Base-by-base conservation (phyloP, 768 basidiomycete genomes). In the Collybiopsis luxurians region DNA sequence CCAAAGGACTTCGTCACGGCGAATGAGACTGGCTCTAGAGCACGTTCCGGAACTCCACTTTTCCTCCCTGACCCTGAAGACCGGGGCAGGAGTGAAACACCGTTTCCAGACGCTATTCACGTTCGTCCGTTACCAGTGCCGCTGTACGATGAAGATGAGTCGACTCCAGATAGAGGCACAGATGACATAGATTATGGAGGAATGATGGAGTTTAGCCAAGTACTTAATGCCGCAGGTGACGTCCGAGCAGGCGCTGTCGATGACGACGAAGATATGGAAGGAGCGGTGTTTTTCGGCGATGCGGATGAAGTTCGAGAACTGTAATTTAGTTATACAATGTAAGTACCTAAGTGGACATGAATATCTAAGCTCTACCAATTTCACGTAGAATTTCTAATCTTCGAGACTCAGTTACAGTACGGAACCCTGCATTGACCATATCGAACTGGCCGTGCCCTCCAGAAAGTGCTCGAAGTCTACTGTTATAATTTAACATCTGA, bases 371-470 rank as follows among this genome's bases (percentile, higher is more conserved):
- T 26, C 89, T 79, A 13, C 92, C 92, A 57, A 94, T 85, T 67
- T 93, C 92, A 60, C 75, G 78, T 56, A 94, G 69, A 57, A 94
- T 92, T 63, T 92, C 90, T 51, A 80, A 48, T 67, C 79, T 84
- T 57, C 91, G 79, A 30, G 74, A 62, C 49, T 83, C 77, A 21
- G 80, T 77, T 1, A 93, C 91, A 57, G 76, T 70, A 64, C 77
- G 81, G 72, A 93, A 95, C 15, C 91, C 92, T n/a, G 84, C 88
- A 47, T 80, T 81, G 28, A 73, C 72, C 85, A 90, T 89, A 65
- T 94, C 90, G 63, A 94, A 93, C 17, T 76, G 66, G 12, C 91
- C 92, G 66, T 91, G 84, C 3, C 92, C 92, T 46, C 89, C 92
- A 1, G 90, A 88, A 36, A 94, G 69, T 1, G 92, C 87, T 17